A percentile compares a stretch with the other conserved stretches of the same genome.
Evolutionary conservation across 371 early-diverging fungal genomes (phyloP).

Genomic region (Mortierella sp.): DNA sequence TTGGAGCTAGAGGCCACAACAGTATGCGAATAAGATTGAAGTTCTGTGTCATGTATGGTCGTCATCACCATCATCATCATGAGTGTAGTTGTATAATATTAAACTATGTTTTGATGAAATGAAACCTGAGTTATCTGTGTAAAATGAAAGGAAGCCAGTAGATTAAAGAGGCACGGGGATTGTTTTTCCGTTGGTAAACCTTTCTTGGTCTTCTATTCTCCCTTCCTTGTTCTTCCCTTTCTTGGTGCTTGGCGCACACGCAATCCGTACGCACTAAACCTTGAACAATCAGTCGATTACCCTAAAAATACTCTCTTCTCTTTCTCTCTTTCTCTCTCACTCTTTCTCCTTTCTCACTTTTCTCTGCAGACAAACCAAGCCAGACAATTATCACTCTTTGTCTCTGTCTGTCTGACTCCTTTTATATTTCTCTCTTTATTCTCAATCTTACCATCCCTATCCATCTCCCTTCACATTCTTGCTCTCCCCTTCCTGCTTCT

Average conservation of each 20-base stretch:
- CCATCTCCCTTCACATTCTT: background rate
- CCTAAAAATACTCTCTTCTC: background rate
- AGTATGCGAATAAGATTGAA: too few relatives aligned
- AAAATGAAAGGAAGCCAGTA: too few relatives aligned
- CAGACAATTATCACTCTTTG: background rate
- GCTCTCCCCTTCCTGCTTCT: background rate
- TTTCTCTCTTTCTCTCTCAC: conserved; percentile 7
- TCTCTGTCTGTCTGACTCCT: background rate
- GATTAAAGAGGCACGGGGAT: background rate
- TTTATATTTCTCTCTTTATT: background rate
- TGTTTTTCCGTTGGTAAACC: background rate
- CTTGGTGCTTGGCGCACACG: too few relatives aligned
- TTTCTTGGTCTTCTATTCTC: conserved; percentile 1
- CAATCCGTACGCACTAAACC: too few relatives aligned
- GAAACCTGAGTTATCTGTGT: background rate
- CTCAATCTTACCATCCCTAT: background rate
- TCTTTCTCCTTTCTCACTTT: conserved; percentile 11
- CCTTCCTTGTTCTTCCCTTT: background rate
- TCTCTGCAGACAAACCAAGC: too few relatives aligned
- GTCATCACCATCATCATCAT: too few relatives aligned
- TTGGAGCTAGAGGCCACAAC: too few relatives aligned
- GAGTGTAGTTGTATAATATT: too few relatives aligned
- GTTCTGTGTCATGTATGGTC: too few relatives aligned
- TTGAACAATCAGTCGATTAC: too few relatives aligned
- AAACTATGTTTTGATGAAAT: too few relatives aligned